Base-by-base conservation (phyloP, 2,329 filamentous ascomycete genomes). In the Elsinoe perseae region DNA sequence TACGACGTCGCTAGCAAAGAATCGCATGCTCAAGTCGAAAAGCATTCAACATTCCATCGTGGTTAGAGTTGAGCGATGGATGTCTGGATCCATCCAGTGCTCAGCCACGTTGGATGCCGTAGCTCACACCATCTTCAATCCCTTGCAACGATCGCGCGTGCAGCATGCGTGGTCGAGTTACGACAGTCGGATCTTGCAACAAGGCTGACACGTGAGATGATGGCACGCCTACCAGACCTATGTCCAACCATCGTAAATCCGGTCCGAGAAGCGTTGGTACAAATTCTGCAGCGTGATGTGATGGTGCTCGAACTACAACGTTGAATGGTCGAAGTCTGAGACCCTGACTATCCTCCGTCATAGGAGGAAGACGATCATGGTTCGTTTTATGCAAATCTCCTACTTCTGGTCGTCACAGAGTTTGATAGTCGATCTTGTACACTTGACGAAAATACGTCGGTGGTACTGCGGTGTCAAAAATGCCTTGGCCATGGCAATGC, bases 121-220 rank as follows among this genome's bases (percentile, higher is more conserved):
- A 8, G 14, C 28, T 30, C 28, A 30, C 48, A 52, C 48, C 20
- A n/a, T 20, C 18, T 52, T 16, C 28, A 9, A 30, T 30, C 48
- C 48, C 48, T 52, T 52, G 48, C 48, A 52, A 52, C 28, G 16
- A n/a, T 28, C 48, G 16, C 18, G 48, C 44, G 27, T 50, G 44
- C 25, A 18, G 25, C 25, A 36, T 23, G 48, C 48, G 32, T 52
- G 48, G 48, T 34, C 30, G 20, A 52, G n/a, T 52, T 25, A 27
- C 27, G 48, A 36, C 28, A 20, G 48, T 25, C 30, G 48, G 30
- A 52, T 52, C 48, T 52, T 34, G 48, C 44, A 43, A 50, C 30
- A 38, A 20, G 48, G 48, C 48, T 52, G 48, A 52, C 48, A 52
- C 48, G 48, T 52, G 48, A 52, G 28, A 52, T 38, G 48, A 52